Base-by-base conservation (phyloP, 768 basidiomycete species). In the Asterophora lycoperdoides region DNA sequence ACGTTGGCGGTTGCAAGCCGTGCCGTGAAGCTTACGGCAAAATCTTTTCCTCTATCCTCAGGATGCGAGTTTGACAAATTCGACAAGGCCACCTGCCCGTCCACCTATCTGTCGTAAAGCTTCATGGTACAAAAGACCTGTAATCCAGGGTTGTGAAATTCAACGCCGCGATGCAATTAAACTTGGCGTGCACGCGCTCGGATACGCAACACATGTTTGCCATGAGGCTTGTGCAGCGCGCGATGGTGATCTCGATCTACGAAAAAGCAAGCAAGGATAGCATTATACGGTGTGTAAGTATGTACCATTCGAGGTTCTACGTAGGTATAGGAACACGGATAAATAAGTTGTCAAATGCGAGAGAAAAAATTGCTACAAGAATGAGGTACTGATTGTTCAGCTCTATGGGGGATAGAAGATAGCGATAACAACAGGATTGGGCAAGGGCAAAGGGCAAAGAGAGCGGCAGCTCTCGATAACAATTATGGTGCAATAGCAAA, bases 401-500 rank as follows among this genome's bases (percentile, higher is more conserved):
- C 57, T 58, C 59, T 60, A 60, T 23, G 23, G 50, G 44, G 48
- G 44, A 49, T 53, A 55, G 39, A 52, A 49, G 56, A 58, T 52
- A 54, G 49, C 43, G 44, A 54, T 49, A 57, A 56, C 44, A 52
- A 45, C 33, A 50, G 23, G 41, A 23, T 6, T 23, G 23, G 38
- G 44, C 28, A 41, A 42, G 49, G 39, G 49, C 41, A 42, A 29
- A 52, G 49, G 41, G 43, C 36, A 51, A 44, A 37, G 62, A 57
- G 56, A 60, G 54, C 53, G 55, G 41, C 51, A 42, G 58, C 56
- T 56, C 56, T 54, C 56, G 18, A 60, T 55, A 59, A 56, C 44
- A 46, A 48, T 53, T 52, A 52, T 46, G 40, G 35, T 53, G 55
- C 39, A 52, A 57, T 19, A 49, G 53, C 33, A 36, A 56, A 63